Evolutionary conservation across 805 yeast genomes (phyloP), one percentile per base, ranked within the genome.

Genomic region (Saccharomyces mikatae): DNA sequence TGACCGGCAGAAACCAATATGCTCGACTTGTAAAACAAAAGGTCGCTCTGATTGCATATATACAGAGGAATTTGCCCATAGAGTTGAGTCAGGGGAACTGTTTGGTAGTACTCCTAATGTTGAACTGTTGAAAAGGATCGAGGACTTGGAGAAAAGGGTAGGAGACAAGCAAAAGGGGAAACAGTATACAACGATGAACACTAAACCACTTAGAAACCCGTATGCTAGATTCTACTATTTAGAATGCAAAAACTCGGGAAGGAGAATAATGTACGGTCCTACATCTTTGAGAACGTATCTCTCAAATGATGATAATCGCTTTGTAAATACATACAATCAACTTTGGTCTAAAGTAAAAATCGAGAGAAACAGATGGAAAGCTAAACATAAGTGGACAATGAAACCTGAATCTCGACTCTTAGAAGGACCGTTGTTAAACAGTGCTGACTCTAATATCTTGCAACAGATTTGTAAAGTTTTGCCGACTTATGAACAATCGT

Each of bases 201-300:
- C 24, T 24, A 36, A 17, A 17, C 17, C 24, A 36, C 13, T 24
- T 30, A 22, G 46, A 17, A 61, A 59, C 49, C 58, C 60, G 21
- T 48, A 58, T 6, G 52, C 58, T 24, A 46, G 60, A 36, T 52
- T 53, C 26, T 50, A 56, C 46, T 56, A 32, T 51, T 10, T 64
- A 4, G 62, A 62, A 51, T 29, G 50, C 3, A 62, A 66, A 52
- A 41, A 57, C 6, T 50, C 58, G 28, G 71, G 65, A 6, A 59
- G 71, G 48, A 53, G 54, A 2, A 54, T 62, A 1, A 24, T 59
- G n/a, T 67, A 56, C 58, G 74, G 74, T 0, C 67, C 71, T 8
- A 70, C 74, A 1, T 60, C 70, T 4, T 27, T 60, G 21, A 59
- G 65, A 44, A 59, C 65, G 1, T 53, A 57, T 50, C 32, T 62